These are phyloP conservation scores for Saksenaea oblongispora DNA, from an alignment of 371 early-diverging fungal species.

Conservation along the genomic window DNA sequence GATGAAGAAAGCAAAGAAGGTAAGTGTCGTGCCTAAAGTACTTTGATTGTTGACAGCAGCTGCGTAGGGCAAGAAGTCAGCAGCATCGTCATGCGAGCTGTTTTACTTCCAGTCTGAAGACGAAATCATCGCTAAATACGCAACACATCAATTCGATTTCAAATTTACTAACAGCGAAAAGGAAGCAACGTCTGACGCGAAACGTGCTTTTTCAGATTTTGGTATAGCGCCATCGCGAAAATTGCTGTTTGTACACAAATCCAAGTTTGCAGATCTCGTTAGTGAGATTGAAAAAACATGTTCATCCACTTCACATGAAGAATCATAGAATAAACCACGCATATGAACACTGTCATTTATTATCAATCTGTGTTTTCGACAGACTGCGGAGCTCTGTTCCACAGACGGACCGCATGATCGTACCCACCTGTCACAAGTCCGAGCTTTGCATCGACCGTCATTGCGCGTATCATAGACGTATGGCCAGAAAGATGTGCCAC, in stretches of 20 bases:
- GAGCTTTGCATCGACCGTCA: constrained; percentile 26
- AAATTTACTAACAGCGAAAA: constrained; percentile 62
- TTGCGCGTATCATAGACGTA: constrained; percentile 24
- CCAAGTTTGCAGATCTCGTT: constrained; percentile 61
- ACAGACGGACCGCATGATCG: constrained; percentile 36
- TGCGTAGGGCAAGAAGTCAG: constrained; percentile 6
- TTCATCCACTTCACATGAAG: constrained; percentile 4
- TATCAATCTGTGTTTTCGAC: constrained; percentile 5
- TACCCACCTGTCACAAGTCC: constrained; percentile 43
- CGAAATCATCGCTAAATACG: constrained; percentile 71
- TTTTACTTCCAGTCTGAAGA: constrained; percentile 92
- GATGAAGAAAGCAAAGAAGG: constrained; percentile 45
- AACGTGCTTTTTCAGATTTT: constrained; percentile 81
- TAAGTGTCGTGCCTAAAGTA: constrained; percentile 1
- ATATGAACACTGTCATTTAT: neutral
- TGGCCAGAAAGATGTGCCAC: constrained; percentile 52
- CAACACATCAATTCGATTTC: constrained; percentile 60
- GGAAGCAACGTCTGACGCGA: constrained; percentile 73
- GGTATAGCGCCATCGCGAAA: constrained; percentile 82
- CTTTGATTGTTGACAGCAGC: neutral
- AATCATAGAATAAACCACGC: neutral
- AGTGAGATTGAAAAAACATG: constrained; percentile 47
- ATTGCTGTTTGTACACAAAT: constrained; percentile 69
- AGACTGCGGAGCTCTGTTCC: constrained; percentile 24
- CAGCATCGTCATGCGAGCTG: constrained; percentile 22